Evolutionary conservation across 2,329 filamentous ascomycete species (phyloP).

Genomic region (Macrophomina pseudophaseolina): DNA sequence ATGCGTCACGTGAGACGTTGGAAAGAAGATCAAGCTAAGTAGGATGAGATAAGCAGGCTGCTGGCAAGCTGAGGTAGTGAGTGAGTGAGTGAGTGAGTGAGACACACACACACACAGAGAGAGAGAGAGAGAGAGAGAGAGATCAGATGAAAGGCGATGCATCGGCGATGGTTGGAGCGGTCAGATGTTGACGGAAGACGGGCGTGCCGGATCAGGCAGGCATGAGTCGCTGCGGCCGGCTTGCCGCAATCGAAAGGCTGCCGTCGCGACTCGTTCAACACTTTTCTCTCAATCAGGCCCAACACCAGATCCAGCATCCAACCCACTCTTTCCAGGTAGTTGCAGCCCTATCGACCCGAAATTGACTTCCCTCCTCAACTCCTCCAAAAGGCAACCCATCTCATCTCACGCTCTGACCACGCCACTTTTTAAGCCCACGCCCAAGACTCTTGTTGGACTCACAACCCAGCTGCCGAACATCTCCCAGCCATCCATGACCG

Average conservation of each 20-base stretch:
- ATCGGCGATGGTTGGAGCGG: not conserved
- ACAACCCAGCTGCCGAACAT: constrained; percentile 3
- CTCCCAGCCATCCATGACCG: not conserved
- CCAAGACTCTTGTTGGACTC: constrained; percentile 1
- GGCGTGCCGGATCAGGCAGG: constrained; percentile 6
- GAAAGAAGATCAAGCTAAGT: no score
- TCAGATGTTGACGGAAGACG: not conserved
- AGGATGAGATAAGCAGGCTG: no score
- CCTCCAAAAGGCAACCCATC: not conserved
- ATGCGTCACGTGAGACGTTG: no score
- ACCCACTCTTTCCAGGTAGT: not conserved
- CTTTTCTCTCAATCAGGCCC: no score
- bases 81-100: no score
- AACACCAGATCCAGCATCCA: no score
- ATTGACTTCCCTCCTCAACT: not conserved
- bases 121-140: no score
- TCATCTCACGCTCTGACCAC: not conserved
- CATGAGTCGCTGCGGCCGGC: not conserved
- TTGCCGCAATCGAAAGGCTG: constrained; percentile 8
- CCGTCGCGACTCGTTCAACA: not conserved
- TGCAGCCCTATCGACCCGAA: not conserved
- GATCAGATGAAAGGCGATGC: no score
- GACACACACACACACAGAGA: no score
- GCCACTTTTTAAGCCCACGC: not conserved
- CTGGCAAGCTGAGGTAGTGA: no score